Base-by-base conservation (phyloP, 441 rosid genomes). In the Arabidopsis lyrata region DNA sequence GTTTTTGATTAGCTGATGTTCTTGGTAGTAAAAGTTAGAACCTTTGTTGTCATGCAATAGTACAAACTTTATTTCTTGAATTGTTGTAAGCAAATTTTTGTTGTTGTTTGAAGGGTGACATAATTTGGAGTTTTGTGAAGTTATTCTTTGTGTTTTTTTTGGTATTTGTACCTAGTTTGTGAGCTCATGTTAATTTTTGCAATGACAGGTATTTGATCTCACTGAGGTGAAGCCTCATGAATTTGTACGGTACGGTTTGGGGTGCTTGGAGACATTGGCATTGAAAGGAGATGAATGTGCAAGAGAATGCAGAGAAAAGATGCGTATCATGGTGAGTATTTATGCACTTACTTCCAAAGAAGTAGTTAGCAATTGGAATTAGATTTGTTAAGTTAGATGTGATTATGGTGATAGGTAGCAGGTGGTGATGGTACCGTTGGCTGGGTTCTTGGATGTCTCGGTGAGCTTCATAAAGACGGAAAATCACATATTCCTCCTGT, bases 371-470 rank as follows among this genome's bases (percentile, higher is more conserved):
- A 20, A 8, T 4, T 48, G 29, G 14, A 12, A 15, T n/a, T 77
- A 69, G 74, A 42, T 65, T 0, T 58, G 64, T 68, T 64, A 78
- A 55, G 22, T 5, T 58, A 27, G 36, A 0, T 35, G 24, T 6
- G 44, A 78, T 59, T 39, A 48, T 22, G 47, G 77, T 65, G 24
- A 20, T 77, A 92, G 97, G 96, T 92, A 79, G 96, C 95, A 27
- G 97, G 97, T 55, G 97, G 96, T 75, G 97, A 92, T 88, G 96
- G 96, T 68, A 90, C 96, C 0, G 95, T 92, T 60, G 96, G 97
- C 72, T 92, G 97, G 96, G 91, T 92, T 49, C 81, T 92, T 24
- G 96, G 91, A 80, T 74, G 88, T 88, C 88, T 92, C 52, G 81
- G 89, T 48, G 87, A 79, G 61, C 93, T 92, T 68, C 56, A 86